Evolutionary conservation across 163 green algal species (phyloP).

Genomic region (Chloromonas sp.): DNA sequence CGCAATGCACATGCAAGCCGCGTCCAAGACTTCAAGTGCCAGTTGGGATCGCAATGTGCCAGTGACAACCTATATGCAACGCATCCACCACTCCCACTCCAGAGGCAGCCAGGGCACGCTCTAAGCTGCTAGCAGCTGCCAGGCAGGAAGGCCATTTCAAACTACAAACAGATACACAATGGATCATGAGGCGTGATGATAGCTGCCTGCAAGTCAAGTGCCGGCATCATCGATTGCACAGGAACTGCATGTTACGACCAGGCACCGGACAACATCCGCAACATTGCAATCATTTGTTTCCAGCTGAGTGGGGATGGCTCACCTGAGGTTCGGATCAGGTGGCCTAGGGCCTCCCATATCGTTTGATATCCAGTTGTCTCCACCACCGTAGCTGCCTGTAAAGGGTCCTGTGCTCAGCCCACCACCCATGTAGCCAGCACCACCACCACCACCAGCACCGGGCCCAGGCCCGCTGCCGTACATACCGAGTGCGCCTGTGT

Average conservation of each 20-base stretch:
- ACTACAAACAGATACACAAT: background rate
- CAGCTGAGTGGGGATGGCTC: background rate
- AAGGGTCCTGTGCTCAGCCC: background rate
- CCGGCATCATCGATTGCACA: background rate
- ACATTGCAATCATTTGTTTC: background rate
- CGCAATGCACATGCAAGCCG: background rate
- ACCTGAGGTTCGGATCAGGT: background rate
- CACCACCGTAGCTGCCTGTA: background rate
- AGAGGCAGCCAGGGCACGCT: background rate
- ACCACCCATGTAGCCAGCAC: background rate
- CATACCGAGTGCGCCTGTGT: background rate
- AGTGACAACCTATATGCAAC: too few relatives aligned
- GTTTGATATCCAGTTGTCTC: background rate
- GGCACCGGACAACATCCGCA: background rate
- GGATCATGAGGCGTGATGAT: background rate
- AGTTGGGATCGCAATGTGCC: too few relatives aligned
- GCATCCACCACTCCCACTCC: background rate
- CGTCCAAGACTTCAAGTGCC: too few relatives aligned
- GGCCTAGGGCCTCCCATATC: background rate
- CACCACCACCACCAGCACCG: conserved; percentile 1
- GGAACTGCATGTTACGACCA: background rate
- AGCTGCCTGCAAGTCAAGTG: background rate
- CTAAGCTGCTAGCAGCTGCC: too few relatives aligned
- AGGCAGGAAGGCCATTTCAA: too few relatives aligned
- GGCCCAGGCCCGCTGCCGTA: background rate